Evolutionary conservation across 2,329 filamentous ascomycete species (phyloP).

Genomic region (Acrocalymma vagum): DNA sequence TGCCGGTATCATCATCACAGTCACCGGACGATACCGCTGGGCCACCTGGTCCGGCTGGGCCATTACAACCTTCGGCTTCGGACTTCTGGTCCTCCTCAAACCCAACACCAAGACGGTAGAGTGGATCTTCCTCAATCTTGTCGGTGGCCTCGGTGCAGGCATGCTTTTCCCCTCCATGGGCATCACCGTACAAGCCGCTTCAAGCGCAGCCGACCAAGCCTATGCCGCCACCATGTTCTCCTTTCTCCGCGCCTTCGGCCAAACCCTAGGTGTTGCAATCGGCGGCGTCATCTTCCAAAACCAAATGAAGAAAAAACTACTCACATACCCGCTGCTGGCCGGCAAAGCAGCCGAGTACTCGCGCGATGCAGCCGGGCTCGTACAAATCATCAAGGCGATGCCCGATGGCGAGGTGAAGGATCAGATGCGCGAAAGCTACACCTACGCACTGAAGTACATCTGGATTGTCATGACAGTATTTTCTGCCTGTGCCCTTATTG

Average conservation of each 20-base stretch:
- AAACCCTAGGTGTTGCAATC: conserved; percentile 71
- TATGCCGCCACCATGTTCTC: conserved; percentile 71
- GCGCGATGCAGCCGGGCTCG: conserved; percentile 66
- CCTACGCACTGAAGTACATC: conserved; percentile 62
- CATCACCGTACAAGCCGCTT: conserved; percentile 70
- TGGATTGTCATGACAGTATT: conserved; percentile 66
- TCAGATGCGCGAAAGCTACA: conserved; percentile 56
- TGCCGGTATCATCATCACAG: conserved; percentile 63
- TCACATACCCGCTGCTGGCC: conserved; percentile 58
- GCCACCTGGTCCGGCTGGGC: conserved; percentile 70
- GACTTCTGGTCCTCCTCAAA: conserved; percentile 61
- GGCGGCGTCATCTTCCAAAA: conserved; percentile 77
- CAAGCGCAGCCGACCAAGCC: conserved; percentile 64
- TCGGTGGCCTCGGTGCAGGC: conserved; percentile 69
- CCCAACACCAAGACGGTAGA: conserved; percentile 58
- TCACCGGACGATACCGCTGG: conserved; percentile 68
- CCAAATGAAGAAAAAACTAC: conserved; percentile 62
- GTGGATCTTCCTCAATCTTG: conserved; percentile 70
- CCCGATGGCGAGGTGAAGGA: conserved; percentile 56
- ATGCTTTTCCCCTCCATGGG: conserved; percentile 71
- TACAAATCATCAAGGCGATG: conserved; percentile 66
- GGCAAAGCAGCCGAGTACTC: conserved; percentile 59
- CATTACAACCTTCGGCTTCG: conserved; percentile 66
- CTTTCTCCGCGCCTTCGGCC: conserved; percentile 72
- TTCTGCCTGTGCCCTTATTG: conserved; percentile 59